Percentiles rank a stretch among this genome's conserved stretches.
Conservation (phyloP, 768 basidiomycete species). For the Tylopilus intermedius region DNA sequence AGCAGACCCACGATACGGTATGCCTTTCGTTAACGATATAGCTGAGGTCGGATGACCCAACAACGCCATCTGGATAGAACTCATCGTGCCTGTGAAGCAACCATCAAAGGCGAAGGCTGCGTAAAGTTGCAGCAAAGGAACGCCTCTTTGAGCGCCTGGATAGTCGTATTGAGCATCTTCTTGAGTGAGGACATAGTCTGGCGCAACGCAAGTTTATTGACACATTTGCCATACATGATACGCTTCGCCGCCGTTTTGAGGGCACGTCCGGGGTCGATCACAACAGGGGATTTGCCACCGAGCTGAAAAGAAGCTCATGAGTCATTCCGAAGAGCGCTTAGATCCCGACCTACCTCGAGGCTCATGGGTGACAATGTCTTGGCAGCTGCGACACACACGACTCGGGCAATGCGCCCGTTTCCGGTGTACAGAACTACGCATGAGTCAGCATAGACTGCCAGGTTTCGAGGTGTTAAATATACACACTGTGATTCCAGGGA, state of each 20-base stretch:
- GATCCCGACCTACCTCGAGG: constrained; percentile 39
- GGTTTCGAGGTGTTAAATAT: background rate
- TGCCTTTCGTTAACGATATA: constrained; percentile 53
- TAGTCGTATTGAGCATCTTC: constrained; percentile 34
- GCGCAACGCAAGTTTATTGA: constrained; percentile 75
- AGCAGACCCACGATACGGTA: constrained; percentile 57
- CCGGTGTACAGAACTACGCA: constrained; percentile 52
- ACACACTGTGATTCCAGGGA: constrained; percentile 57
- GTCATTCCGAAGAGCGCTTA: background rate
- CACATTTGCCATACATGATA: constrained; percentile 76
- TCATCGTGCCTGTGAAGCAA: constrained; percentile 18
- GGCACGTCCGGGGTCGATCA: constrained; percentile 68
- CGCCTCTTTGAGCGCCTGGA: constrained; percentile 40
- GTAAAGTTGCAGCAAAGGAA: constrained; percentile 12
- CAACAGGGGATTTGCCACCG: constrained; percentile 70
- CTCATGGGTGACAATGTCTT: constrained; percentile 69
- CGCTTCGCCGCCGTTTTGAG: constrained; percentile 60
- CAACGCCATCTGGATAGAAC: constrained; percentile 42
- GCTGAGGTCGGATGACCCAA: constrained; percentile 39
- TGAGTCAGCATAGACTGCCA: background rate
- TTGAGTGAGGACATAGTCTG: constrained; percentile 49
- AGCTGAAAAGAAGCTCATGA: constrained; percentile 35
- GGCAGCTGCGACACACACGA: constrained; percentile 71
- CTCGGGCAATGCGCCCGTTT: constrained; percentile 52
- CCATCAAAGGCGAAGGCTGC: background rate